Evolutionary conservation across 2,329 filamentous ascomycete genomes (phyloP).

Genomic region (Xylariaceae sp.): DNA sequence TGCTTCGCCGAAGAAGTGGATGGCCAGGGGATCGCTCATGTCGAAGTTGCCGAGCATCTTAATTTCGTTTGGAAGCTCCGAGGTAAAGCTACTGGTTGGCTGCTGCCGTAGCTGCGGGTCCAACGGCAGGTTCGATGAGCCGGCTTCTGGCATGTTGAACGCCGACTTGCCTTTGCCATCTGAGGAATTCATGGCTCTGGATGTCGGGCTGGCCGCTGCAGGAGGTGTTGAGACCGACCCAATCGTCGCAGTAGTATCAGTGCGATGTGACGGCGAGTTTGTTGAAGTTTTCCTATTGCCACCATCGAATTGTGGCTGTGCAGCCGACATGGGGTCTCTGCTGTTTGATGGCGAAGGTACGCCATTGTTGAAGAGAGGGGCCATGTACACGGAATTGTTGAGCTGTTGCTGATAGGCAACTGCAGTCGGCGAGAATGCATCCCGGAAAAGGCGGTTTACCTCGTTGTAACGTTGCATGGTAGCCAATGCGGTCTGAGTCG

Average conservation of each 20-base stretch:
- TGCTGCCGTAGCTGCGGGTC: constrained; percentile 27
- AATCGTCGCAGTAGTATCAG: not conserved
- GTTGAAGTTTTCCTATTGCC: constrained; percentile 17
- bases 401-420: constrained; percentile 29
- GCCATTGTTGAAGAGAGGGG: constrained; percentile 23
- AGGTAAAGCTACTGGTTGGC: constrained; percentile 39
- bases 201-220: not conserved
- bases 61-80: constrained; percentile 41
- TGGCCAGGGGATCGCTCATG: constrained; percentile 31
- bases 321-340: constrained; percentile 17
- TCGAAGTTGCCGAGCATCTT: constrained; percentile 40
- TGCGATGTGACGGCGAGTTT: constrained; percentile 8
- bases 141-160: constrained; percentile 4
- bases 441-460: constrained; percentile 46
- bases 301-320: constrained; percentile 15
- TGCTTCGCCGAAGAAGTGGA: constrained; percentile 26
- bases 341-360: constrained; percentile 17
- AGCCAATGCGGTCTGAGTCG: constrained; percentile 43
- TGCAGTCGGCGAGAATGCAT: constrained; percentile 42
- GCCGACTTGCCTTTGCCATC: constrained; percentile 10
- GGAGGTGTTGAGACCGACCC: not conserved
- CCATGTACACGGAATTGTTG: constrained; percentile 29
- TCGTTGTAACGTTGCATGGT: constrained; percentile 43
- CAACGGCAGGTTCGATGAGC: constrained; percentile 18
- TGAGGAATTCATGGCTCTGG: not conserved